phyloP scores from a whole-genome alignment of 2,329 filamentous ascomycete genomes.

The Fusarium pseudograminearum region DNA sequence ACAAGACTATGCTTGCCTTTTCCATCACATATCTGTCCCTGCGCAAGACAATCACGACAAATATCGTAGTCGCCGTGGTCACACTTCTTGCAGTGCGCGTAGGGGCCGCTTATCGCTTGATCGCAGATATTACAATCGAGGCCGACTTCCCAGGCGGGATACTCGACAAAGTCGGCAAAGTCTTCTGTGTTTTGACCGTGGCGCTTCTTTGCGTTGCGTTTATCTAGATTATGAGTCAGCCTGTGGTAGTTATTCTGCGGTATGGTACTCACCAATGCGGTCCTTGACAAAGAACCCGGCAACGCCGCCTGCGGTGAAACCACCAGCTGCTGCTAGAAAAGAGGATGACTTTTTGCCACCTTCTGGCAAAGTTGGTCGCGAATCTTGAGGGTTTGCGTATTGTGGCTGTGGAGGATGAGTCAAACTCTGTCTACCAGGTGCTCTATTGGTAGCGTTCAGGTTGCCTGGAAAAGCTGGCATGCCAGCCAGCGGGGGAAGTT shows the following conservation, averaged over 20 bases:
- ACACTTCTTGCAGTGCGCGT: conserved; percentile 36
- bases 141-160: conserved; percentile 15
- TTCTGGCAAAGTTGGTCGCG: background rate
- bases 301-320: conserved; percentile 32
- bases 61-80: conserved; percentile 35
- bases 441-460: background rate
- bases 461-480: conserved; percentile 26
- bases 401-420: background rate
- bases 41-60: conserved; percentile 27
- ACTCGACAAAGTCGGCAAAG: conserved; percentile 28
- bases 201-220: conserved; percentile 35
- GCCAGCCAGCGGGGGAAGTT: conserved; percentile 3
- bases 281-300: conserved; percentile 37
- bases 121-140: conserved; percentile 28
- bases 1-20: conserved; percentile 28
- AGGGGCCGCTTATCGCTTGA: conserved; percentile 24
- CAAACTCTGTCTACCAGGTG: background rate
- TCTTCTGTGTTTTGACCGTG: conserved; percentile 19
- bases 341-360: conserved; percentile 3
- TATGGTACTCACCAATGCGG: conserved; percentile 7
- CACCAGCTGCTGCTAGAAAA: conserved; percentile 24
- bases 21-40: conserved; percentile 20
- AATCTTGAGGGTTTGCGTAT: background rate
- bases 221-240: background rate
- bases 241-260: accelerated